phyloP scores from a whole-genome alignment of 176 grass and related monocot genomes.

The Alloteropsis semialata region DNA sequence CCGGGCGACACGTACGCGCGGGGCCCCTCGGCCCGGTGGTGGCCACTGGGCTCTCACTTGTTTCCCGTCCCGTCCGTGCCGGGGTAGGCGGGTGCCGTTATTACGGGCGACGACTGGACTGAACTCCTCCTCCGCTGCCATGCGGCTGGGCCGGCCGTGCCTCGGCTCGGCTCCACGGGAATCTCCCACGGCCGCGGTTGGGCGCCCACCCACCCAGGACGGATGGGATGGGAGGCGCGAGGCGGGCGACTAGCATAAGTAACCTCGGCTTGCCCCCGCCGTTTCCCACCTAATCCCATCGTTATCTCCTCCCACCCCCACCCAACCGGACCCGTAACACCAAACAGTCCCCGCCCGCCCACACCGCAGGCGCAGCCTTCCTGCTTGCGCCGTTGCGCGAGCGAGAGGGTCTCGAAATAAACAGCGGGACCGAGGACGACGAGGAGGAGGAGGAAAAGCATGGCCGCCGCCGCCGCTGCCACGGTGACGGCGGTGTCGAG shows the following conservation, averaged over 20 bases:
- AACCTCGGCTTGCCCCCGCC: background rate
- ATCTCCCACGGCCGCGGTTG: background rate
- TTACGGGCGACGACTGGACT: background rate
- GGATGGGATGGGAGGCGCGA: background rate
- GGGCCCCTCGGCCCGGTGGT: too few species aligned
- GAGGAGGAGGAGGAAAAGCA: background rate
- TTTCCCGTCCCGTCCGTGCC: background rate
- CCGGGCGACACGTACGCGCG: background rate
- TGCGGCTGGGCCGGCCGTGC: too few species aligned
- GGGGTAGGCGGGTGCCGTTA: background rate
- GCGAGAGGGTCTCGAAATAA: background rate
- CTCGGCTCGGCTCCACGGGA: background rate
- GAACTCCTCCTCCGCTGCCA: too few species aligned
- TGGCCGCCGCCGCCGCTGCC: slow-evolving; percentile 28
- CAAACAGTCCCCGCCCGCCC: background rate
- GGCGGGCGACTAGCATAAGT: background rate
- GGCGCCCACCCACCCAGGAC: background rate
- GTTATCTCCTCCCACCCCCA: slow-evolving; percentile 24
- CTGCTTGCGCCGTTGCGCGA: too few species aligned
- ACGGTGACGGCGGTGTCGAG: slow-evolving; percentile 5
- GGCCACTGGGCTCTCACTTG: background rate
- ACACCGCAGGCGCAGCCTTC: background rate
- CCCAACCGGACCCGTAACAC: slow-evolving; percentile 17
- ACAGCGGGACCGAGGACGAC: background rate
- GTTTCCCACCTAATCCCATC: slow-evolving; percentile 39